Evolutionary conservation across 345 rosid species (phyloP), one percentile per base, ranked within the genome.

Genomic region (Odontarrhena argentea): DNA sequence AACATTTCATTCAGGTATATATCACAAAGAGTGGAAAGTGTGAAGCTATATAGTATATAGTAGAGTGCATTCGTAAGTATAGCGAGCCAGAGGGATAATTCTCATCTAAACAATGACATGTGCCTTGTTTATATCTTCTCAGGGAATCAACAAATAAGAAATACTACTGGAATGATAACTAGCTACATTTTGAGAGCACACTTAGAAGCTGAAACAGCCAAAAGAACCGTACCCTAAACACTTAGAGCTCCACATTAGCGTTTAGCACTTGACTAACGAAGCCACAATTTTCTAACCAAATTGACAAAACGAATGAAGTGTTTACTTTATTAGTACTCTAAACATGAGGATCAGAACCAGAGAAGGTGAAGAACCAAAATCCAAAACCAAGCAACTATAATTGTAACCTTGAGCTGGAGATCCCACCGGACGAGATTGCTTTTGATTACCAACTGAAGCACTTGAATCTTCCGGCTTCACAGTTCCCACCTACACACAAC

Each of bases 401-500:
- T 3, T 40, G 11, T 43, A 55, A 74, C 88, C 86, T 73, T 74
- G 70, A 74, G 69, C 65, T 75, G 65, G 70, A 45, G 85, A 67
- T 69, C 68, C 81, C 62, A 54, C 53, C 22, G 58, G 55, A 40
- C 14, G 59, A 46, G 72, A 24, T 13, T 14, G 73, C 59, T 74
- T 74, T 61, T 68, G 85, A 73, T 75, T 78, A 45, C 74, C 77
- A 60, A 71, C 55, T 53, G 68, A 62, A 3, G 80, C 66, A 78
- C 79, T 61, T 25, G 74, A 66, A 68, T 79, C 91, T 55, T 79
- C 89, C 28, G 89, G 87, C 77, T 86, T 85, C 63, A 67, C 77
- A 53, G 69, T 55, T 26, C 79, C 68, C 42, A 62, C 83, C 96
- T 89, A 69, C 68, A 1, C 55, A 35, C 9, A 28, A 51, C 28